Evolutionary conservation across 2,329 filamentous ascomycete genomes (phyloP).

Genomic region (Venturia aucupariae): DNA sequence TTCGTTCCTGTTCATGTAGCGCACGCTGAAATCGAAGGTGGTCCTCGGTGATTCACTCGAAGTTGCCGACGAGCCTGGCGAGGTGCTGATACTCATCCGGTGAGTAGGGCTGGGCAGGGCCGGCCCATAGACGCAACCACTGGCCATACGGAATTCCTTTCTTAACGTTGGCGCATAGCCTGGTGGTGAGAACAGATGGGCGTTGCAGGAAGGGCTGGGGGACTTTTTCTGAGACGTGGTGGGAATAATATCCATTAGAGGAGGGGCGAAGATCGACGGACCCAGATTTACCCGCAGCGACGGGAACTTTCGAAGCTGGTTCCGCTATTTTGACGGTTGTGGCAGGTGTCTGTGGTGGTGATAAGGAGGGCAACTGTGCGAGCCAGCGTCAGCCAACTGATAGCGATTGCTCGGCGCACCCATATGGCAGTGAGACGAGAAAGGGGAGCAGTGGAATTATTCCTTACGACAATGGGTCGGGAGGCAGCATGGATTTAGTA

Average conservation of each 20-base stretch:
- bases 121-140: not conserved
- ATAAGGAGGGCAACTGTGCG: slow-evolving; percentile 8
- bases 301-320: slow-evolving; percentile 5
- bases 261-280: slow-evolving; percentile 11
- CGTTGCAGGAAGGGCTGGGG: not conserved
- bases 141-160: slow-evolving; percentile 10
- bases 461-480: slow-evolving; percentile 6
- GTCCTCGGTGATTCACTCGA: slow-evolving; percentile 31
- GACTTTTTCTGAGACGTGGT: slow-evolving; percentile 4
- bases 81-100: slow-evolving; percentile 19
- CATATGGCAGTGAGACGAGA: not conserved
- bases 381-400: slow-evolving; percentile 10
- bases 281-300: slow-evolving; percentile 13
- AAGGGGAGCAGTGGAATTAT: not conserved
- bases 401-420: slow-evolving; percentile 7
- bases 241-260: not conserved
- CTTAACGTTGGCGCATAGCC: slow-evolving; percentile 1
- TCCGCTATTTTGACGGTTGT: slow-evolving; percentile 7
- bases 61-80: slow-evolving; percentile 26
- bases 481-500: slow-evolving; percentile 5
- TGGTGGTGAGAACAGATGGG: not conserved
- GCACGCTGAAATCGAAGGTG: slow-evolving; percentile 26
- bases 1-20: slow-evolving; percentile 21
- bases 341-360: not conserved
- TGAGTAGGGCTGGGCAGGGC: slow-evolving; percentile 5